Base-by-base conservation (phyloP, 2,329 filamentous ascomycete species). In the Blumeria hordei region DNA sequence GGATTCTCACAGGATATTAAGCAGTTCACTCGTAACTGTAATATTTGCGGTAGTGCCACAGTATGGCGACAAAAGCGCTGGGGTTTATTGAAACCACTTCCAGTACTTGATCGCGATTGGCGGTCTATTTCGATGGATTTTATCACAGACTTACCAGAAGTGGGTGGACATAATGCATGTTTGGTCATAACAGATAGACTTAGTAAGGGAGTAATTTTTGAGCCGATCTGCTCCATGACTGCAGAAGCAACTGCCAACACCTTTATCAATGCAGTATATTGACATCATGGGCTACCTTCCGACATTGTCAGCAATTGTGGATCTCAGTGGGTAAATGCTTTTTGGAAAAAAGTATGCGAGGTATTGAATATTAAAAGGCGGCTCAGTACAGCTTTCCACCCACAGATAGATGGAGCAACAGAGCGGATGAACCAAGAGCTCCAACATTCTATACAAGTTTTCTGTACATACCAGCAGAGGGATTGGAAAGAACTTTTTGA, bases 401-500 rank as follows among this genome's bases (percentile, higher is more conserved):
- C 49, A 18, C 6, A 52, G 28, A 52, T 32, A 33, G 49, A 36
- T 52, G 49, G 32, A 10, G 33, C 28, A 36, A 36, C 49, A 37
- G 49, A 52, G 37, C 35, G 33, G 28, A 32, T 32, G 21, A 58
- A 57, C 28, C 21, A 57, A 12, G 54, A 41, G 35, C 9, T 58
- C 2, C 28, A 57, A 37, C 7, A n/a, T 3, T 58, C 56, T n/a
- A 18, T 58, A 6, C 1, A 18, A 34, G 44, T 12, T 12, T 58
- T 57, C 53, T 35, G 55, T 8, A 57, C 55, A n/a, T 52, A 58
- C 45, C 14, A 49, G 14, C 21, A 58, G 34, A 43, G 55, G 18
- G 51, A 58, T 12, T 57, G 43, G 54, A 43, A 54, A 32, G 14
- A 36, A 32, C 32, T 52, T n/a, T n/a, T n/a, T n/a, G n/a, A n/a